Percentiles rank a stretch among this genome's conserved stretches.
phyloP scores from a whole-genome alignment of 2,329 filamentous ascomycete species.

The Fusarium buxicola region DNA sequence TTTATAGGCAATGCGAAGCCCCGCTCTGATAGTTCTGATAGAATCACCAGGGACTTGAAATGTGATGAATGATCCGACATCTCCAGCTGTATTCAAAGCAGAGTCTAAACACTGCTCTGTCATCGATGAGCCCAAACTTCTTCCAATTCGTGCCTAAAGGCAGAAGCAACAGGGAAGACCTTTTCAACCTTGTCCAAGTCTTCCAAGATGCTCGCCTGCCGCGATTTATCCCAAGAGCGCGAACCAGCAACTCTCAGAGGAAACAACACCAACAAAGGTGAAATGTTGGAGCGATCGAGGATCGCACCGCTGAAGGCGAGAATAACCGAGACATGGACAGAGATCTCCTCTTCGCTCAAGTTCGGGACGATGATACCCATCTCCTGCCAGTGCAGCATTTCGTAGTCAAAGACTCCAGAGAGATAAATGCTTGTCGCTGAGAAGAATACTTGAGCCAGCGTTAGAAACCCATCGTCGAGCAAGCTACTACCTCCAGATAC shows the following conservation, averaged over 20 bases:
- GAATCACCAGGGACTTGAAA: too few relatives aligned
- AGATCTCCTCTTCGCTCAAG: constrained; percentile 36
- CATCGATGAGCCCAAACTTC: constrained; percentile 34
- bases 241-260: constrained; percentile 52
- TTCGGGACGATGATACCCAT: constrained; percentile 41
- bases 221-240: constrained; percentile 39
- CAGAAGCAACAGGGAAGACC: constrained; percentile 44
- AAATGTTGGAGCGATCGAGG: constrained; percentile 41
- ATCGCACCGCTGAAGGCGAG: constrained; percentile 30
- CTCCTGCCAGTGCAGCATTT: constrained; percentile 46
- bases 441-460: constrained; percentile 43
- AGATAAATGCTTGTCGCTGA: constrained; percentile 53
- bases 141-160: constrained; percentile 40
- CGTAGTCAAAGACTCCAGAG: constrained; percentile 53
- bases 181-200: constrained; percentile 35
- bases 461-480: constrained; percentile 18
- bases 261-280: constrained; percentile 50
- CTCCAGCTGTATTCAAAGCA: too few relatives aligned
- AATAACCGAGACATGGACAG: constrained; percentile 43
- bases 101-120: too few relatives aligned
- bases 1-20: too few relatives aligned
- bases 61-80: too few relatives aligned
- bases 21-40: too few relatives aligned
- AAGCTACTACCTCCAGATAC: accelerated
- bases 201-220: constrained; percentile 37